Base-by-base conservation (phyloP, 2,329 filamentous ascomycete species). In the Whalleya microplaca region DNA sequence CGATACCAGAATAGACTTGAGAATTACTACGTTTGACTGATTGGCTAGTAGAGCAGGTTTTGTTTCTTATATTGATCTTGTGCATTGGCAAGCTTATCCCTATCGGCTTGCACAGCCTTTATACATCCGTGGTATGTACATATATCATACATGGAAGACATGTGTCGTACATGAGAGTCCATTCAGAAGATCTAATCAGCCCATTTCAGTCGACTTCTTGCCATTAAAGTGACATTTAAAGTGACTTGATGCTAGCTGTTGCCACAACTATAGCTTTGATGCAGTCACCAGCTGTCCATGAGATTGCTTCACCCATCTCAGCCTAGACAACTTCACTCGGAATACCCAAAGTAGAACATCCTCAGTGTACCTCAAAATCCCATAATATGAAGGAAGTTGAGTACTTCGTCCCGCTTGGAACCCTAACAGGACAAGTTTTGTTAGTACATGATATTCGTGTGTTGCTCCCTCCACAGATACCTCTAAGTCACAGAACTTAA, bases 1-100 rank as follows among this genome's bases (percentile, higher is more conserved):
- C 63, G 0, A 55, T 69, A 9, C 82, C 82, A 0, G 41, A 47
- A 23, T 66, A 51, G 55, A 37, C 14, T 37, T 37, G 32, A 37
- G 14, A 12, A 29, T 29, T n/a, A n/a, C n/a, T n/a, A n/a, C n/a
- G n/a, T n/a, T n/a, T n/a, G n/a, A 44, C 43, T 23, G 21, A 9
- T 10, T 44, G 14, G 32, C 19, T 53, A 20, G 21, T 19, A 42
- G 42, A 46, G 21, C 29, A 10, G 37, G 18, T 42, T n/a, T 27
- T 55, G 16, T 16, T 42, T 51, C 12, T 41, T 37, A 58, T 16
- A n/a, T 58, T 59, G n/a, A 45, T 57, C 48, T 64, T 58, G 51
- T 64, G 67, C 53, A 64, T 40, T 51, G 20, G 41, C 45, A 45
- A 61, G 60, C 53, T 55, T 50, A 45, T 48, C 37, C 20, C 27